These are phyloP conservation scores for Diaporthe amygdali DNA, from an alignment of 2,329 filamentous ascomycete species.

Conservation along the genomic window DNA sequence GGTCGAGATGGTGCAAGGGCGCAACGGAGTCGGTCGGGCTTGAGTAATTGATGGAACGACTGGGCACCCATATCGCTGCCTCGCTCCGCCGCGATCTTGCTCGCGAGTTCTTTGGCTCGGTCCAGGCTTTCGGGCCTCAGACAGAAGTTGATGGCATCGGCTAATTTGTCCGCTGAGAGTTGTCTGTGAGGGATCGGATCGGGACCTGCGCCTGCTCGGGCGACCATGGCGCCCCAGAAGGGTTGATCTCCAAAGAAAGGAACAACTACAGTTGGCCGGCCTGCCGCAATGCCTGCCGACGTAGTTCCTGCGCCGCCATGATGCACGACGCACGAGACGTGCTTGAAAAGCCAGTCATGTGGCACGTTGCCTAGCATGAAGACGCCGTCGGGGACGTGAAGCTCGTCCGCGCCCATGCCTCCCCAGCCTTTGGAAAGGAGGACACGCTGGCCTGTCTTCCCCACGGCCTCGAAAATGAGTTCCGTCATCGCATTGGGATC, in stretches of 20 bases:
- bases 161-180: slow-evolving; percentile 69
- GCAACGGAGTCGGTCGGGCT: slow-evolving; percentile 72
- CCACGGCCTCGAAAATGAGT: slow-evolving; percentile 74
- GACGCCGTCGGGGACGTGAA: slow-evolving; percentile 74
- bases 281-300: slow-evolving; percentile 81
- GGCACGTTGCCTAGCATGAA: slow-evolving; percentile 86
- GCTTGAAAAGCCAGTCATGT: slow-evolving; percentile 88
- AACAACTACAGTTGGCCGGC: slow-evolving; percentile 80
- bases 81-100: slow-evolving; percentile 68
- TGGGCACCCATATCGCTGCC: slow-evolving; percentile 64
- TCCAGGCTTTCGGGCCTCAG: slow-evolving; percentile 63
- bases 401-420: slow-evolving; percentile 74
- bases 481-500: slow-evolving; percentile 74
- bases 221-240: slow-evolving; percentile 82
- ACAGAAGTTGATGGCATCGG: slow-evolving; percentile 66
- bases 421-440: slow-evolving; percentile 90
- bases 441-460: slow-evolving; percentile 72
- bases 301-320: slow-evolving; percentile 90
- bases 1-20: slow-evolving; percentile 69
- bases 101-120: slow-evolving; percentile 62
- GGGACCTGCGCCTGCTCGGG: slow-evolving; percentile 74
- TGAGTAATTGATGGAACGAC: slow-evolving; percentile 74
- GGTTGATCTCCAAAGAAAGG: slow-evolving; percentile 89
- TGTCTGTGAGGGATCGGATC: slow-evolving; percentile 72
- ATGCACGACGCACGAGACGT: slow-evolving; percentile 82